These are phyloP conservation scores for Aspergillus sclerotioniger DNA, from an alignment of 495 filamentous ascomycete genomes.

Conservation along the genomic window DNA sequence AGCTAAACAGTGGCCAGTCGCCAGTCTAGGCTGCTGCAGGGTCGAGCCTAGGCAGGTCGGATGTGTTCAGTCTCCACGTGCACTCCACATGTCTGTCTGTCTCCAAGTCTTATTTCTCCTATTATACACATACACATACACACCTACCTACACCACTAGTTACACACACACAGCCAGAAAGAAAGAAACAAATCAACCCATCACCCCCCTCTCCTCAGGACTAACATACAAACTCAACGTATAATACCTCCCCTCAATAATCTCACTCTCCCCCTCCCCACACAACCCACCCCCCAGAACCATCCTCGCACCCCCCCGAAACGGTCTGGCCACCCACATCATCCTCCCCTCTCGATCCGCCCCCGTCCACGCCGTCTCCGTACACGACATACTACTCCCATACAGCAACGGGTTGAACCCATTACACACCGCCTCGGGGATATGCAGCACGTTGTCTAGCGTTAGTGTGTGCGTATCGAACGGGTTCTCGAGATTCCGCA, in stretches of 20 bases:
- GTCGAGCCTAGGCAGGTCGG: too few species aligned
- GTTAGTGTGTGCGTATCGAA: slow-evolving; percentile 11
- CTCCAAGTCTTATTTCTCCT: too few species aligned
- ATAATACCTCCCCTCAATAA: slow-evolving; percentile 27
- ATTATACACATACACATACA: neutral
- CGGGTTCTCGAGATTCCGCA: slow-evolving; percentile 4
- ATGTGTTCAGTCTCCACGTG: too few species aligned
- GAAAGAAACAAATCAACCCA: neutral
- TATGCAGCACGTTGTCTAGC: slow-evolving; percentile 32
- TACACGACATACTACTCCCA: slow-evolving; percentile 27
- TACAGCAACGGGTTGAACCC: slow-evolving; percentile 28
- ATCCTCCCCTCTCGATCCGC: slow-evolving; percentile 15
- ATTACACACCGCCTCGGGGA: slow-evolving; percentile 31
- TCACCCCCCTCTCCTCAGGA: slow-evolving; percentile 19
- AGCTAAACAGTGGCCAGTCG: too few species aligned
- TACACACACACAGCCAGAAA: neutral
- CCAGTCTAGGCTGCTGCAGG: too few species aligned
- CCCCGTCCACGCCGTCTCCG: slow-evolving; percentile 21
- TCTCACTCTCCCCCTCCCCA: slow-evolving; percentile 28
- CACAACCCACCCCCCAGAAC: slow-evolving; percentile 19
- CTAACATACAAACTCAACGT: slow-evolving; percentile 29
- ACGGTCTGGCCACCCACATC: slow-evolving; percentile 24
- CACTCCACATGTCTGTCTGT: too few species aligned
- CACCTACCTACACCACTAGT: neutral
- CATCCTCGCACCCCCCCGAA: slow-evolving; percentile 19